phyloP scores from a whole-genome alignment of 768 basidiomycete species.

The Chalciporus pseudorubinellus region DNA sequence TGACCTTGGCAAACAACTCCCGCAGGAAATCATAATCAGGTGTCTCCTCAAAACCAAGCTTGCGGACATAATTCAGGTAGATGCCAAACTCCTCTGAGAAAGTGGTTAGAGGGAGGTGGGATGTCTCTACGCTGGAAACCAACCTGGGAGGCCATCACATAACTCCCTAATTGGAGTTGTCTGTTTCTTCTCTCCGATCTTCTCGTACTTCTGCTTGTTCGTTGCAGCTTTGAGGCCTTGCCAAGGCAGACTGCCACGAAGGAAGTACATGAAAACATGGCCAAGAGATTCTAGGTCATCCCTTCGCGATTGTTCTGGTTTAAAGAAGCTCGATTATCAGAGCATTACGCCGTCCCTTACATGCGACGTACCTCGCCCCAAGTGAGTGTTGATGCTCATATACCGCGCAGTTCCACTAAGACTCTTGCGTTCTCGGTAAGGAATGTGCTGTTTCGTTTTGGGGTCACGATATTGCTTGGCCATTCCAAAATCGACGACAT shows the following conservation, averaged over 20 bases:
- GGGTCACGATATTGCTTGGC: conserved; percentile 99
- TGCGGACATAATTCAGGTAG: conserved; percentile 98
- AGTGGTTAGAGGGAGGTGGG: conserved; percentile 6
- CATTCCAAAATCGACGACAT: conserved; percentile 99
- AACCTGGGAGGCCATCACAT: conserved; percentile 93
- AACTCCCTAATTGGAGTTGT: conserved; percentile 96
- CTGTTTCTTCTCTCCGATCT: conserved; percentile 99
- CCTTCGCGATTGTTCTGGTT: conserved; percentile 81
- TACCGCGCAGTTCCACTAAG: conserved; percentile 96
- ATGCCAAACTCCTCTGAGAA: conserved; percentile 92
- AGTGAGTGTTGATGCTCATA: conserved; percentile 99
- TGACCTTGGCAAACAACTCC: conserved; percentile 89
- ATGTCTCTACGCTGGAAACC: conserved; percentile 19
- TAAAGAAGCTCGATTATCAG: conserved; percentile 1
- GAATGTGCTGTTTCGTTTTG: conserved; percentile 99
- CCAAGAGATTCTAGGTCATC: conserved; percentile 99
- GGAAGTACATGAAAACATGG: conserved; percentile 99
- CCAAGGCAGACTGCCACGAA: conserved; percentile 96
- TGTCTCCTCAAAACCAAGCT: conserved; percentile 97
- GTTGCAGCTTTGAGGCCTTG: conserved; percentile 99
- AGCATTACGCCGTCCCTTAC: neutral
- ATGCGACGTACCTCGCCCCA: conserved; percentile 76
- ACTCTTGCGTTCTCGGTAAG: conserved; percentile 97
- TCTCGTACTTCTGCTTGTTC: conserved; percentile 99
- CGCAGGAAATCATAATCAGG: conserved; percentile 98